Conservation (phyloP, 2,329 filamentous ascomycete genomes). For the Graphium sp. region DNA sequence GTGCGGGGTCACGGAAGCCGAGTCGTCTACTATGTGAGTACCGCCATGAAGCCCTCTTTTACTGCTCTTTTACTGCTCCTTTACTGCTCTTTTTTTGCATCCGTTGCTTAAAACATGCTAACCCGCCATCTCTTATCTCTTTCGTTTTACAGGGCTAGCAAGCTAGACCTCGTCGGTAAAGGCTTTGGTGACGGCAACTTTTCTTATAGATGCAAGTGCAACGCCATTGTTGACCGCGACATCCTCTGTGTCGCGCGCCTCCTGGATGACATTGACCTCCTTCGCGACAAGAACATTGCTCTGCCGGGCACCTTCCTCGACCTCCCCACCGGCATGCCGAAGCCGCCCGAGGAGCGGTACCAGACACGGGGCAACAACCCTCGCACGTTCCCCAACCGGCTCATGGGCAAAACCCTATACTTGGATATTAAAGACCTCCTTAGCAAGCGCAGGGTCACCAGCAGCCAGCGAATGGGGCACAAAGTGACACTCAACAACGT, state of each 20-base stretch:
- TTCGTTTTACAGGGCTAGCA: too few species aligned
- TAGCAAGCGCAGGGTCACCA: conserved; percentile 6
- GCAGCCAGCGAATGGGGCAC: conserved; percentile 7
- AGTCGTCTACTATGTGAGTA: too few species aligned
- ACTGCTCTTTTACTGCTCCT: too few species aligned
- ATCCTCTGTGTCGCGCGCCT: conserved; percentile 47
- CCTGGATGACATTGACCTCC: conserved; percentile 29
- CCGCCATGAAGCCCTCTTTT: too few species aligned
- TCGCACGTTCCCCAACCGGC: conserved; percentile 38
- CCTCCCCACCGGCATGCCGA: conserved; percentile 30
- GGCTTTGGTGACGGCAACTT: conserved; percentile 48
- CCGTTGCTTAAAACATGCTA: too few species aligned
- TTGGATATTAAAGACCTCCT: conserved; percentile 22
- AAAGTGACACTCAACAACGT: conserved; percentile 31
- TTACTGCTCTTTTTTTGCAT: too few species aligned
- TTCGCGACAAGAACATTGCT: conserved; percentile 29
- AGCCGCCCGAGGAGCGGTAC: background rate
- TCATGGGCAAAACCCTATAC: conserved; percentile 30
- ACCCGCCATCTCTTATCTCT: too few species aligned
- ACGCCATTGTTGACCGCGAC: conserved; percentile 32
- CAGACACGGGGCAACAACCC: conserved; percentile 2
- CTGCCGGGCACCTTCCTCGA: conserved; percentile 55
- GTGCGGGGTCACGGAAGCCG: too few species aligned
- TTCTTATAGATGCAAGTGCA: conserved; percentile 32
- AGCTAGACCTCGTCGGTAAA: conserved; percentile 19